Base-by-base conservation (phyloP, 768 basidiomycete genomes). In the Dioszegia aurantiaca region DNA sequence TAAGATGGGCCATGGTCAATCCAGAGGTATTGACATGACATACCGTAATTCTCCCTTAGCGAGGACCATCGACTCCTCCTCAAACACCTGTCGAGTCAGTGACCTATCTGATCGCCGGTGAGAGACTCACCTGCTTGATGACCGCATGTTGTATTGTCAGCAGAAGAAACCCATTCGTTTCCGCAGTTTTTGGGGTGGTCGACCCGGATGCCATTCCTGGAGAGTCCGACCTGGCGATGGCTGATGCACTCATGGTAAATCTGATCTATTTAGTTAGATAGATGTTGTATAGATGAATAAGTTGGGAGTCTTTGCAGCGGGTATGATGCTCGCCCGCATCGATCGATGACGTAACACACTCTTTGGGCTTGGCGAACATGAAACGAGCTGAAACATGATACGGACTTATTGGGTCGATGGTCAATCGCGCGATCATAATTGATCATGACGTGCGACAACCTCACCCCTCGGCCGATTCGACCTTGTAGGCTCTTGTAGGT, bases 21-120 rank as follows among this genome's bases (percentile, higher is more conserved):
- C 5, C 27, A 1, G 9, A 19, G 3, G 28, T 36, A 36, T 14
- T 14, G 41, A 27, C 1, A n/a, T 10, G 17, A 56, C 69, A 51
- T 45, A 72, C 71, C 64, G 30, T 41, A 76, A 42, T 44, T 76
- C 73, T 26, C 75, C 75, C 44, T 60, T 37, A 14, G 69, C 73
- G 4, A 76, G 55, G 1, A 62, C 56, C 58, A 71, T 67, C 2
- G 59, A 56, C 42, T 70, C 58, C 2, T 63, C 68, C 24, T 66
- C 69, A 39, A 59, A 73, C 19, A 64, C 28, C 74, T 75, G 24
- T 1, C 3, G 5, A 28, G 17, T 47, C 16, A 36, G 40, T 28
- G n/a, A 55, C 24, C 28, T 23, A 37, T 55, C 44, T 11, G 41
- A 21, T 4, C 39, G 40, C 27, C 6, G 33, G 14, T 24, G 33